Evolutionary conservation across 2,329 filamentous ascomycete species (phyloP).

Genomic region (Hypoxylon sp.): DNA sequence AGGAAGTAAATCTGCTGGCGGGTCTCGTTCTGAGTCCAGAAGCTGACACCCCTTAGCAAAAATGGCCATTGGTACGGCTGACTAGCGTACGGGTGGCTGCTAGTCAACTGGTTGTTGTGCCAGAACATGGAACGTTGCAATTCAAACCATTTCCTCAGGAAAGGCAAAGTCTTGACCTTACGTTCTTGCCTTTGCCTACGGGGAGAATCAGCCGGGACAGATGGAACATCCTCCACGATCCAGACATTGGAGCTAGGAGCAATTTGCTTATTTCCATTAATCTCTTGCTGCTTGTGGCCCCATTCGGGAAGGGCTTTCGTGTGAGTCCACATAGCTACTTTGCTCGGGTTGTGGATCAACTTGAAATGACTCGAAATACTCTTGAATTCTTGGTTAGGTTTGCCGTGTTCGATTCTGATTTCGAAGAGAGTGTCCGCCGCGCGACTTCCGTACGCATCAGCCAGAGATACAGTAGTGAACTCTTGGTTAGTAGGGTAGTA

Average conservation of each 20-base stretch:
- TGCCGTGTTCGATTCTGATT: conserved; percentile 89
- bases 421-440: conserved; percentile 94
- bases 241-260: conserved; percentile 92
- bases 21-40: conserved; percentile 98
- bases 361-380: conserved; percentile 95
- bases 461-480: conserved; percentile 85
- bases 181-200: conserved; percentile 83
- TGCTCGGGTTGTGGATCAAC: conserved; percentile 92
- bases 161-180: conserved; percentile 86
- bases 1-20: conserved; percentile 98
- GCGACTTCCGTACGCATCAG: conserved; percentile 80
- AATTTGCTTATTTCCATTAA: conserved; percentile 99
- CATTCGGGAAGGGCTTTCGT: conserved; percentile 95
- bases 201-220: conserved; percentile 77
- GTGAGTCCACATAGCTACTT: conserved; percentile 99
- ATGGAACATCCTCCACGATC: conserved; percentile 93
- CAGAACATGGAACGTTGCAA: conserved; percentile 98
- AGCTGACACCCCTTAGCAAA: conserved; percentile 95
- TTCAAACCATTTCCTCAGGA: conserved; percentile 95
- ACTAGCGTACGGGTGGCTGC: conserved; percentile 95
- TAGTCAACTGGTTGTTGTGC: conserved; percentile 98
- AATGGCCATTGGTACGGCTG: conserved; percentile 98
- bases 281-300: conserved; percentile 97
- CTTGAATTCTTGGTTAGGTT: conserved; percentile 86
- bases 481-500: conserved; percentile 98